Evolutionary conservation across 306 rosid genomes (phyloP).

Genomic region (Prosopis cineraria): DNA sequence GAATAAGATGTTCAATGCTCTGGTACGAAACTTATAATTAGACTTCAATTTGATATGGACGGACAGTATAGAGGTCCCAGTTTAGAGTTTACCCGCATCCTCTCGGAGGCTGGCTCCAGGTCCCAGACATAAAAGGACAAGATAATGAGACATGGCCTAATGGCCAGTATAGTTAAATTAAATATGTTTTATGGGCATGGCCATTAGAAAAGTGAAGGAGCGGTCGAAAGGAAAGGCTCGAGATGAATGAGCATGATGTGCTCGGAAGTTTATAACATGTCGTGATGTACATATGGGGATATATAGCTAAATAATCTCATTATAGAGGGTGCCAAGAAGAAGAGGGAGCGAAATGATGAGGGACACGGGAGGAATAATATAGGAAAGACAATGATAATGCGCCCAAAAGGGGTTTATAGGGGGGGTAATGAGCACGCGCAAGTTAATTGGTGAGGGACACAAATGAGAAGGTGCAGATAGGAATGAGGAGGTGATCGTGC

Average conservation of each 20-base stretch:
- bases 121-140: neutral
- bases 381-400: neutral
- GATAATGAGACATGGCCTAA: neutral
- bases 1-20: neutral
- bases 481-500: neutral
- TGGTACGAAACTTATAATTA: neutral
- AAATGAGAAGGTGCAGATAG: constrained; percentile 6
- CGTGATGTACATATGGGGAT: neutral
- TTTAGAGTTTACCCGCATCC: neutral
- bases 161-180: neutral
- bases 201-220: neutral
- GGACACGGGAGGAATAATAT: neutral
- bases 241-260: neutral
- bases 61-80: neutral
- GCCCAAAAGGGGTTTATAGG: neutral
- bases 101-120: constrained; percentile 6
- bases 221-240: neutral
- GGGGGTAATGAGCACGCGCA: neutral
- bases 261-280: constrained; percentile 1
- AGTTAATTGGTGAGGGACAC: constrained; percentile 5
- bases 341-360: neutral
- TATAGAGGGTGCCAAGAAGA: no score
- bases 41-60: neutral
- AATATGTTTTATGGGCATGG: neutral
- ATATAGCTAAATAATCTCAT: neutral